Evolutionary conservation across 805 yeast genomes (phyloP).

Genomic region (Lipomyces chichibuensis): DNA sequence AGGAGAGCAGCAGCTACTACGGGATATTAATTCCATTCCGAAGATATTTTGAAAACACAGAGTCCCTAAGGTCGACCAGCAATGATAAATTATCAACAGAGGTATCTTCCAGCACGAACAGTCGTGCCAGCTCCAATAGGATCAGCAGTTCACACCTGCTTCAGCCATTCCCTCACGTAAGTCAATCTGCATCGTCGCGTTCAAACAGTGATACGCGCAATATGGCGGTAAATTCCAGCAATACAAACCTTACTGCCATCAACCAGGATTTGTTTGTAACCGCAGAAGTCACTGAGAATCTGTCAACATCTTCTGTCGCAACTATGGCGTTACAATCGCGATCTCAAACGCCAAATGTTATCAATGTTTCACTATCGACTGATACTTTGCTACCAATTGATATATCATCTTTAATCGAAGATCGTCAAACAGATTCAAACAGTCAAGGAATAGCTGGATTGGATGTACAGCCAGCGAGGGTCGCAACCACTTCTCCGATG

Average conservation of each 20-base stretch:
- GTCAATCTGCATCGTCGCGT: background rate
- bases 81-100: background rate
- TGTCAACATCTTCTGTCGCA: background rate
- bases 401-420: background rate
- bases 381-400: background rate
- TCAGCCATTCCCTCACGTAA: background rate
- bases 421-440: background rate
- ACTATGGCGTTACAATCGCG: background rate
- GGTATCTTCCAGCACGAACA: background rate
- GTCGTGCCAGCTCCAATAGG: background rate
- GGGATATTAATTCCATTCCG: constrained; percentile 4
- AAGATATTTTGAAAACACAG: background rate
- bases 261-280: background rate
- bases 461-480: background rate
- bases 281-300: background rate
- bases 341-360: background rate
- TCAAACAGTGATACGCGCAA: background rate
- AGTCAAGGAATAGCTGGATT: background rate
- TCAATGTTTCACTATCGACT: background rate
- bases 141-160: background rate
- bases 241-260: background rate
- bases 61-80: background rate
- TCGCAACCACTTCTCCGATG: background rate
- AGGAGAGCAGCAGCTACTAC: background rate
- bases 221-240: background rate